These are phyloP conservation scores for Candida maltosa DNA, from an alignment of 805 yeast species.

Conservation along the genomic window DNA sequence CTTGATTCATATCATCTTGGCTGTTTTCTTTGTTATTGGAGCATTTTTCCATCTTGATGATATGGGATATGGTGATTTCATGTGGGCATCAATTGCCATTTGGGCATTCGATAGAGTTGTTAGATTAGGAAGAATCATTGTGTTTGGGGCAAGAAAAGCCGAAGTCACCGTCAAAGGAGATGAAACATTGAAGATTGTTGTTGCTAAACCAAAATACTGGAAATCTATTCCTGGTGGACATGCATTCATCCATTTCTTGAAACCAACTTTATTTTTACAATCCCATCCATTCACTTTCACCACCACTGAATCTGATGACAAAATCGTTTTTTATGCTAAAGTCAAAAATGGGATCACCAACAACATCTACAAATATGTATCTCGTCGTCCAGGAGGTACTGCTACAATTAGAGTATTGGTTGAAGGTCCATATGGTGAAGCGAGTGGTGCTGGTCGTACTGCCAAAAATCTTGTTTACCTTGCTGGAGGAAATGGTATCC, in stretches of 20 bases:
- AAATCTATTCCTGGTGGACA: conserved; percentile 37
- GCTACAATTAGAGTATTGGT: conserved; percentile 28
- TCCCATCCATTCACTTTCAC: conserved; percentile 42
- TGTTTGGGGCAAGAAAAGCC: conserved; percentile 35
- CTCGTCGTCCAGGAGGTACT: conserved; percentile 22
- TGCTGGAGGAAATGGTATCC: conserved; percentile 77
- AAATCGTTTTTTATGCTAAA: conserved; percentile 30
- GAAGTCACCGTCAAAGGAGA: conserved; percentile 26
- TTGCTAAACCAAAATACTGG: conserved; percentile 39
- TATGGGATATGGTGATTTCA: conserved; percentile 22
- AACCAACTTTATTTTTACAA: conserved; percentile 36
- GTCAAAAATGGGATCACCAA: conserved; percentile 37
- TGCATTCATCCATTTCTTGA: conserved; percentile 35
- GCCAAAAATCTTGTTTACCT: conserved; percentile 47
- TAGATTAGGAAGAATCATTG: conserved; percentile 22
- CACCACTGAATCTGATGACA: conserved; percentile 19
- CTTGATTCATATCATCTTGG: conserved; percentile 29
- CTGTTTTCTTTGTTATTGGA: conserved; percentile 45
- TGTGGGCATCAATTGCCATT: conserved; percentile 30
- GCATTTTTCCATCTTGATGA: conserved; percentile 52
- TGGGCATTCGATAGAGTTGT: conserved; percentile 35
- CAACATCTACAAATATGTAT: conserved; percentile 24
- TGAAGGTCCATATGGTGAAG: conserved; percentile 76
- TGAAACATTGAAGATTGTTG: conserved; percentile 33
- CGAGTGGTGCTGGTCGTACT: conserved; percentile 21